Evolutionary conservation across 257 asterid genomes (phyloP).

Genomic region (Primulina huaijiensis): DNA sequence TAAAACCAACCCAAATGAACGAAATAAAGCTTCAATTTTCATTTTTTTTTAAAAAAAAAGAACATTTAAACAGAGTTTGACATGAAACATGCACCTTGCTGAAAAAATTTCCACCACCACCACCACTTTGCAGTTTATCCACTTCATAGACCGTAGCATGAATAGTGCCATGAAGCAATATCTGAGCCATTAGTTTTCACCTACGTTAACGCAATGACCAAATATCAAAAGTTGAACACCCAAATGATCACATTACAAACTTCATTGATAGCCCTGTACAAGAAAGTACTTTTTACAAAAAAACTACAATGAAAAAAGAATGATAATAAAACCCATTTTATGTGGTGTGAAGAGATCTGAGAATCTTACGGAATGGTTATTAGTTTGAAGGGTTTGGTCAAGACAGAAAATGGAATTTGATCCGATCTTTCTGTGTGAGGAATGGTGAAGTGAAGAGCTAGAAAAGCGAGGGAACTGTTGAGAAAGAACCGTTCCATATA

Average conservation of each 20-base stretch:
- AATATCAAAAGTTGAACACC: not conserved
- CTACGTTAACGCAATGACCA: slow-evolving; percentile 13
- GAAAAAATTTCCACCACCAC: slow-evolving; percentile 35
- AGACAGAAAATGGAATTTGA: not conserved
- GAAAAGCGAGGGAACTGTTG: not conserved
- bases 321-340: not conserved
- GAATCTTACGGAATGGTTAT: not conserved
- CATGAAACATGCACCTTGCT: slow-evolving; percentile 33
- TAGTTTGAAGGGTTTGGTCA: not conserved
- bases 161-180: slow-evolving; percentile 45
- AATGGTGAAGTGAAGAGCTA: not conserved
- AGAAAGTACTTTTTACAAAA: too few relatives aligned
- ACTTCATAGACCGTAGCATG: slow-evolving; percentile 44
- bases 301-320: too few relatives aligned
- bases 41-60: not conserved
- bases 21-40: not conserved
- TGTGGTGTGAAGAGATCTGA: not conserved
- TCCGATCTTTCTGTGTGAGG: not conserved
- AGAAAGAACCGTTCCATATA: not conserved
- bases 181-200: slow-evolving; percentile 32
- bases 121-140: slow-evolving; percentile 35
- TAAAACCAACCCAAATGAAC: slow-evolving; percentile 8
- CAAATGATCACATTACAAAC: not conserved
- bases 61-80: not conserved
- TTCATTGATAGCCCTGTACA: not conserved